Evolutionary conservation across 73 alveolate genomes (phyloP).

Genomic region (Paramecium biaurelia): DNA sequence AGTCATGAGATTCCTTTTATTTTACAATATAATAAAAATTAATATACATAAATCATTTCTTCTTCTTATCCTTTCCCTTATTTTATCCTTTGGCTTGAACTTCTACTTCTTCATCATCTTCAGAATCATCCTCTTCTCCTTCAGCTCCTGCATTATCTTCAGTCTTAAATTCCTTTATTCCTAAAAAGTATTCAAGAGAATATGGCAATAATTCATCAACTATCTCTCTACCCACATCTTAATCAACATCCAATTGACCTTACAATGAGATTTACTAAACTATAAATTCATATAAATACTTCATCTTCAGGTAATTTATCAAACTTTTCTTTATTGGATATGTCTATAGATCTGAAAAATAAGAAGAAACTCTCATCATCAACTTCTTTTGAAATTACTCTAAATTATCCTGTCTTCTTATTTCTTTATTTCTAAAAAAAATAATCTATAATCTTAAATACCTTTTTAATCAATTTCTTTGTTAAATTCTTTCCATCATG

Average conservation of each 20-base stretch:
- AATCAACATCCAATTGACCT: conserved; percentile 32
- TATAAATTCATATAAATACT: neutral
- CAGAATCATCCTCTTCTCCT: conserved; percentile 9
- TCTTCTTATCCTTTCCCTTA: neutral
- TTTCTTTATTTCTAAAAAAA: conserved; percentile 52
- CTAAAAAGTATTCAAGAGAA: conserved; percentile 54
- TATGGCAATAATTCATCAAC: conserved; percentile 63
- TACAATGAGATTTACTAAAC: neutral
- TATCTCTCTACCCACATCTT: conserved; percentile 48
- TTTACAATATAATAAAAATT: neutral
- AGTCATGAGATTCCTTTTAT: neutral
- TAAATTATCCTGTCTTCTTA: conserved; percentile 61
- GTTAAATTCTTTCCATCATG: conserved; percentile 41
- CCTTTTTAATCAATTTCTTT: conserved; percentile 19
- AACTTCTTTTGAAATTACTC: conserved; percentile 66
- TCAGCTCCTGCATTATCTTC: conserved; percentile 37
- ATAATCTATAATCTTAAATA: neutral
- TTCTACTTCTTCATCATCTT: conserved; percentile 1
- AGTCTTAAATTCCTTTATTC: conserved; percentile 14
- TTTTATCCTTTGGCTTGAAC: neutral
- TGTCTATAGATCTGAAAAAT: conserved; percentile 41
- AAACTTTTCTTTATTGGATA: conserved; percentile 22
- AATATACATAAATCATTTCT: neutral
- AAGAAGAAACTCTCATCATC: conserved; percentile 64
- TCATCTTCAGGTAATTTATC: conserved; percentile 49